Evolutionary conservation across 1,139 yeast genomes (phyloP).

Genomic region (Yamadazyma aaseri): DNA sequence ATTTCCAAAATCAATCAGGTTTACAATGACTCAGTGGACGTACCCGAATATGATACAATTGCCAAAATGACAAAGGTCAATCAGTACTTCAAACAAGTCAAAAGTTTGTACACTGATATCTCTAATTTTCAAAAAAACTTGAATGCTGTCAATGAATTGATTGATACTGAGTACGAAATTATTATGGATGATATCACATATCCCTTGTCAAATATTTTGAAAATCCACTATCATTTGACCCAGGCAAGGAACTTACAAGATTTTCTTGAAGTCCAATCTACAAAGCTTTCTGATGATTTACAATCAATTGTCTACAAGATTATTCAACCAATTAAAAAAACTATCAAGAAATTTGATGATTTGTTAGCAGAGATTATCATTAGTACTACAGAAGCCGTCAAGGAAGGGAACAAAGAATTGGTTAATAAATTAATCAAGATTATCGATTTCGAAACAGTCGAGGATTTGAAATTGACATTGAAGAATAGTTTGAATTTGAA

Average conservation of each 20-base stretch:
- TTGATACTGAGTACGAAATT: conserved; percentile 53
- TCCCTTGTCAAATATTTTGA: conserved; percentile 58
- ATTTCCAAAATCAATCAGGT: conserved; percentile 59
- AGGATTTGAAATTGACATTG: conserved; percentile 65
- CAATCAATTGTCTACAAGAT: conserved; percentile 65
- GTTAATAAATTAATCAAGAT: conserved; percentile 73
- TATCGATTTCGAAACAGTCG: conserved; percentile 75
- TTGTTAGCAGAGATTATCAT: conserved; percentile 59
- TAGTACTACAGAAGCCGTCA: conserved; percentile 66
- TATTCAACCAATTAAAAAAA: conserved; percentile 47
- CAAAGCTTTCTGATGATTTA: conserved; percentile 63
- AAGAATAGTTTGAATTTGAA: conserved; percentile 41
- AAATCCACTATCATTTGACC: conserved; percentile 68
- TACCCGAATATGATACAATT: conserved; percentile 58
- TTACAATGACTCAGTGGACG: conserved; percentile 51
- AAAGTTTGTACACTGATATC: conserved; percentile 63
- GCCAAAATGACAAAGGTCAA: conserved; percentile 63
- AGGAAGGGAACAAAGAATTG: conserved; percentile 64
- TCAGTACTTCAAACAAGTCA: conserved; percentile 71
- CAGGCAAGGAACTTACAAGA: conserved; percentile 78
- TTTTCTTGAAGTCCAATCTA: conserved; percentile 57
- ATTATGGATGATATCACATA: conserved; percentile 51
- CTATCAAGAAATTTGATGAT: conserved; percentile 64
- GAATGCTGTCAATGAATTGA: conserved; percentile 47
- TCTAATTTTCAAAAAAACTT: conserved; percentile 53